These are phyloP conservation scores for Neonectria ditissima DNA, from an alignment of 2,329 filamentous ascomycete genomes.

Conservation along the genomic window DNA sequence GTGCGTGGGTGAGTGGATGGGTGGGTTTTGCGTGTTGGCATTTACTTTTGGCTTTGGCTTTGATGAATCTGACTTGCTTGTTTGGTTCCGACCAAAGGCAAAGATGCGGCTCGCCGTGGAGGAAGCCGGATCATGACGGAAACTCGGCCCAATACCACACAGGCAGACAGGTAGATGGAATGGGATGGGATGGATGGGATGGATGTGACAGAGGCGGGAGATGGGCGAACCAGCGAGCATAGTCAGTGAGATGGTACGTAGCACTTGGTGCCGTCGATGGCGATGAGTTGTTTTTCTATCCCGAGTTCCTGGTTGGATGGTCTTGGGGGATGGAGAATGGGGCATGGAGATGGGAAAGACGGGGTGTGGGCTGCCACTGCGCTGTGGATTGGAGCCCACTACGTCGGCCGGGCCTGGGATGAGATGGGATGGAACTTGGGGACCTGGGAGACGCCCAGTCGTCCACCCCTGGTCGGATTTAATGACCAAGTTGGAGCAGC, in stretches of 20 bases:
- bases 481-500: slow-evolving; percentile 5
- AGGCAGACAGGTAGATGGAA: too few species aligned
- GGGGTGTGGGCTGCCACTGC: background rate
- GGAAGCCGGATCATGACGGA: background rate
- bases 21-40: background rate
- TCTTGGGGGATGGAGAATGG: slow-evolving; percentile 10
- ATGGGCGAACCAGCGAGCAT: background rate
- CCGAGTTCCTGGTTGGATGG: slow-evolving; percentile 38
- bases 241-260: background rate
- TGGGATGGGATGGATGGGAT: too few species aligned
- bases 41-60: background rate
- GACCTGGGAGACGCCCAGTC: slow-evolving; percentile 11
- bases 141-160: too few species aligned
- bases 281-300: slow-evolving; percentile 37
- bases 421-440: slow-evolving; percentile 13
- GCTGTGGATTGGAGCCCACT: background rate
- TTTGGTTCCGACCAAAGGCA: background rate
- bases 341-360: slow-evolving; percentile 3
- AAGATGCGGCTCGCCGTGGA: background rate
- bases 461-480: slow-evolving; percentile 10
- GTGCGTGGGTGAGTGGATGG: background rate
- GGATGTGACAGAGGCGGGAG: background rate
- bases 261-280: too few species aligned
- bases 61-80: background rate
- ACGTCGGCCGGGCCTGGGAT: background rate